Base-by-base conservation (phyloP, 1,284 basidiomycete genomes). In the Ustilago nuda region DNA sequence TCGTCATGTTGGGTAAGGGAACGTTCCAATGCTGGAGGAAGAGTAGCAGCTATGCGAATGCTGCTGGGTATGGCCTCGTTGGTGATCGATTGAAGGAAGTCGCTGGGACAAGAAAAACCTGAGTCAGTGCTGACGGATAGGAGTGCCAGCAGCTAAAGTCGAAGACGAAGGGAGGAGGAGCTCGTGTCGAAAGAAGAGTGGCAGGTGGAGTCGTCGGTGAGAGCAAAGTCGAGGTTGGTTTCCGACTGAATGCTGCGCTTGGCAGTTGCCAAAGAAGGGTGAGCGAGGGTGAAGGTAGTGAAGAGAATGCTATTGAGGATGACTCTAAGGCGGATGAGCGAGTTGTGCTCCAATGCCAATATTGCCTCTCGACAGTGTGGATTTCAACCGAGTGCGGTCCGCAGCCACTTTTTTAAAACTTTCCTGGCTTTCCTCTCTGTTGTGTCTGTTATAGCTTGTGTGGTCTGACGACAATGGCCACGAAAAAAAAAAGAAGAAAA, bases 381-480 rank as follows among this genome's bases (percentile, higher is more conserved):
- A 52, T 11, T 36, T 33, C 30, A 27, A 27, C 23, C 3, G 23
- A 33, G 27, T 30, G 27, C 15, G 19, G 39, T 43, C 39, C 12
- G 39, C 39, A 43, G 39, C 39, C 39, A 8, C n/a, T 4, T 19
- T 7, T 19, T 45, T 15, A 23, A 17, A 3, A 17, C n/a, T 19
- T 45, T 6, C n/a, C 43, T 17, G 8, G 17, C 43, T 45, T 19
- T 45, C n/a, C 43, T 45, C n/a, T 43, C 39, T 43, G 13, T 45
- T 45, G n/a, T 19, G 7, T 19, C n/a, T 45, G n/a, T 45, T 45
- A 13, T 41, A 17, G 39, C 39, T 19, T 45, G 48, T 41, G 52
- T 66, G 57, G 57, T 66, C 65, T 67, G 58, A 66, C 65, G 58
- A 61, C 65, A 66, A 52, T 33, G 41, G 36, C 39, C 48, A 52